Percentiles rank a stretch among this genome's conserved stretches.
phyloP scores from a whole-genome alignment of 345 rosid genomes.

The Eutrema yunnanense region DNA sequence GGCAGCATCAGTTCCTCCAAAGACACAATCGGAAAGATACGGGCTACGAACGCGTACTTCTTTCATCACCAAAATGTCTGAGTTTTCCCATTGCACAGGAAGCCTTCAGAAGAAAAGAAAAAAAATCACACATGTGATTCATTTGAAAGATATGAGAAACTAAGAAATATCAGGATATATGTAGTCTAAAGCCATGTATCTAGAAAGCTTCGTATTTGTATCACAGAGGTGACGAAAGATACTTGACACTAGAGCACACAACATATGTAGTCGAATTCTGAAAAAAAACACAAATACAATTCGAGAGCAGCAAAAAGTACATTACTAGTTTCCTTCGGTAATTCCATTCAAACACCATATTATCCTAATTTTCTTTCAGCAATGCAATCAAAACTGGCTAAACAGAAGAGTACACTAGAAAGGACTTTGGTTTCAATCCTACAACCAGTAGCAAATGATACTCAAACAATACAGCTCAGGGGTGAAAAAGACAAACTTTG shows the following conservation, averaged over 20 bases:
- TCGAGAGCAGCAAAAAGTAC: not conserved
- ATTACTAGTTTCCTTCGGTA: not conserved
- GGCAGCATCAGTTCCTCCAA: constrained; percentile 93
- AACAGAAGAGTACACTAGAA: not conserved
- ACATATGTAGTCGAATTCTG: not conserved
- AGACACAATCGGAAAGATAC: constrained; percentile 75
- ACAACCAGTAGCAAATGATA: not conserved
- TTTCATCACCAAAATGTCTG: constrained; percentile 80
- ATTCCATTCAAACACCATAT: not conserved
- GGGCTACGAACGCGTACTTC: constrained; percentile 94
- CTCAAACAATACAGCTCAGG: not conserved
- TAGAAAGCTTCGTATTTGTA: not conserved
- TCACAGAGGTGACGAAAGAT: not conserved
- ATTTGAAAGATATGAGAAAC: not conserved
- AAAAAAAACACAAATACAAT: not conserved
- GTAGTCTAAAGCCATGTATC: not conserved
- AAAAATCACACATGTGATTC: not conserved
- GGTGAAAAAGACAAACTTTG: not conserved
- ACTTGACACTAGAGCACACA: constrained; percentile 1
- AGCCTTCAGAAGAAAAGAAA: constrained; percentile 46
- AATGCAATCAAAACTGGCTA: not conserved
- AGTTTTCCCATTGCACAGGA: constrained; percentile 97
- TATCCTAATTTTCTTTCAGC: not conserved
- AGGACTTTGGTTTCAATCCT: not conserved
- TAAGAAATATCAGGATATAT: not conserved